These are phyloP conservation scores for Aspergillus wentii DNA, from an alignment of 495 filamentous ascomycete species.

Conservation along the genomic window DNA sequence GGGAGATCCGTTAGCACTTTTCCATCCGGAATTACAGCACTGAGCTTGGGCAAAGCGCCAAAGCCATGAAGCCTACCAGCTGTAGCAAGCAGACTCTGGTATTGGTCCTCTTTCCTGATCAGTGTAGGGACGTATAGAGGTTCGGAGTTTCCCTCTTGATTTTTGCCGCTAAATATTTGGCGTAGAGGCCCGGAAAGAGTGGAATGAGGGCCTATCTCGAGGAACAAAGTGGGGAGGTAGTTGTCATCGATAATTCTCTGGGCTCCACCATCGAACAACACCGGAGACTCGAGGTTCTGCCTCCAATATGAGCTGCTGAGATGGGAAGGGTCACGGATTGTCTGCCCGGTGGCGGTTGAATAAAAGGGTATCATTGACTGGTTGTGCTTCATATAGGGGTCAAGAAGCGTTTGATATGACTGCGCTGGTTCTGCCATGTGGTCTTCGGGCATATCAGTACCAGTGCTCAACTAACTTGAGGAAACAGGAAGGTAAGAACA, in stretches of 20 bases:
- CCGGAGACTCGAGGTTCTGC: slow-evolving; percentile 17
- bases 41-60: slow-evolving; percentile 14
- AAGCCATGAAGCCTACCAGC: slow-evolving; percentile 21
- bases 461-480: no score
- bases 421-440: slow-evolving; percentile 3
- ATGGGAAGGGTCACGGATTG: not conserved
- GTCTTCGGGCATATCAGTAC: no score
- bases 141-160: no score
- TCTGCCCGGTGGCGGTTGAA: slow-evolving; percentile 27
- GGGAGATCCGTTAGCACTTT: slow-evolving; percentile 36
- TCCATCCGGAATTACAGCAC: slow-evolving; percentile 20
- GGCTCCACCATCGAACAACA: slow-evolving; percentile 21
- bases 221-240: slow-evolving; percentile 11
- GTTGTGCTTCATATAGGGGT: slow-evolving; percentile 7
- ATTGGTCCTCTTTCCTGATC: not conserved
- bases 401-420: not conserved
- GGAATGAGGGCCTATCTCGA: slow-evolving; percentile 42
- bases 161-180: slow-evolving; percentile 10
- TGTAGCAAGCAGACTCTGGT: slow-evolving; percentile 13
- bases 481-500: no score
- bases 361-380: slow-evolving; percentile 8
- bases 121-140: not conserved
- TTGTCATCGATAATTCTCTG: not conserved
- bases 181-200: slow-evolving; percentile 28
- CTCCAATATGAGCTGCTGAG: slow-evolving; percentile 21